phyloP scores from a whole-genome alignment of 495 filamentous ascomycete genomes.

The Penicillium pulvis region DNA sequence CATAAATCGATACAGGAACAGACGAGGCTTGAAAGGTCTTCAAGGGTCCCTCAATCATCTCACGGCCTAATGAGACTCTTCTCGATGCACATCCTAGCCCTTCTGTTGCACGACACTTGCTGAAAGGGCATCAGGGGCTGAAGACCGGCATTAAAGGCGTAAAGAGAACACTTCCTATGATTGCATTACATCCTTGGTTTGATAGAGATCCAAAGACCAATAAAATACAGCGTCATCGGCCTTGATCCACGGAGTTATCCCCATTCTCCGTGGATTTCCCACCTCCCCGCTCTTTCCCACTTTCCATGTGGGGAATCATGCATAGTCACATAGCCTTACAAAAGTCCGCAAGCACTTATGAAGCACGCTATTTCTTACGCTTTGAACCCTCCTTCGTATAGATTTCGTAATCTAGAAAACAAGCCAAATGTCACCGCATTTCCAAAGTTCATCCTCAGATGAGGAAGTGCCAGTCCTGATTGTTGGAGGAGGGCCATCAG shows the following conservation, averaged over 20 bases:
- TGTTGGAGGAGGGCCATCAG: constrained; percentile 12
- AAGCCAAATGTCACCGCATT: constrained; percentile 3
- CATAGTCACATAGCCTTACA: not conserved
- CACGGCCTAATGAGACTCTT: not conserved
- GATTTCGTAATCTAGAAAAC: not conserved
- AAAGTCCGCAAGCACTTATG: not conserved
- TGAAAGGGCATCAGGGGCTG: not conserved
- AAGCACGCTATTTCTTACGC: not conserved
- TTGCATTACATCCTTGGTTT: no score
- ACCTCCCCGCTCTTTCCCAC: constrained; percentile 5
- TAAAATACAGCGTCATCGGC: not conserved
- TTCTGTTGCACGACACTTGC: not conserved
- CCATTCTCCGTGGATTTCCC: constrained; percentile 26
- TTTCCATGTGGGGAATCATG: not conserved
- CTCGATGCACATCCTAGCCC: not conserved
- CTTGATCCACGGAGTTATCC: no score
- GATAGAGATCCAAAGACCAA: no score
- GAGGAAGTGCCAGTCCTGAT: constrained; percentile 13
- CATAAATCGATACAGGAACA: not conserved
- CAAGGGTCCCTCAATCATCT: not conserved
- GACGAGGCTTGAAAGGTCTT: not conserved
- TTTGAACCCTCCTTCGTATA: not conserved
- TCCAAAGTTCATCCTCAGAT: not conserved
- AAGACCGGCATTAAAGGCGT: not conserved
- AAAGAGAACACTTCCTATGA: not conserved